phyloP scores from a whole-genome alignment of 2,329 filamentous ascomycete species.

The Stemphylium lycopersici region DNA sequence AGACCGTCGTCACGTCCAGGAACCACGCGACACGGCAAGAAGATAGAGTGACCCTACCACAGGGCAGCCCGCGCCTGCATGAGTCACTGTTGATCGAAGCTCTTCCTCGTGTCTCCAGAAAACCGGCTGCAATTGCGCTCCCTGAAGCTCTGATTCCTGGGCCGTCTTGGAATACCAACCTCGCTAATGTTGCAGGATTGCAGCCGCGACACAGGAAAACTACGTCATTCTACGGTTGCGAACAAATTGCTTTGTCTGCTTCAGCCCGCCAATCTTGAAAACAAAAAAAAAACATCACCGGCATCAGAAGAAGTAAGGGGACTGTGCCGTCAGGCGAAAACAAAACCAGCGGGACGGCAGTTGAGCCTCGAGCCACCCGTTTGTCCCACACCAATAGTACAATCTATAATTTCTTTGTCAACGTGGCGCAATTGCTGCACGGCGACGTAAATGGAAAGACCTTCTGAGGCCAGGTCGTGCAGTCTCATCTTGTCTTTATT shows the following conservation, averaged over 20 bases:
- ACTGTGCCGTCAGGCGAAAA: conserved; percentile 9
- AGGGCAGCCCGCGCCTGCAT: conserved; percentile 6
- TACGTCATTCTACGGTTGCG: conserved; percentile 8
- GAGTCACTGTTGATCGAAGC: conserved; percentile 11
- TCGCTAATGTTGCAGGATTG: not conserved
- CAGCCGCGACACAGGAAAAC: not conserved
- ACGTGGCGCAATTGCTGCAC: conserved; percentile 15
- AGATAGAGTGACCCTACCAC: conserved; percentile 4
- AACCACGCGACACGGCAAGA: conserved; percentile 26
- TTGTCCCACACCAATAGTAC: conserved; percentile 18
- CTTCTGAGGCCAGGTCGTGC: conserved; percentile 1
- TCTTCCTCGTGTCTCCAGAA: conserved; percentile 13
- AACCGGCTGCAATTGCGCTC: conserved; percentile 17
- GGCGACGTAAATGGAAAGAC: conserved; percentile 9
- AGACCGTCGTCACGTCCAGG: conserved; percentile 15
- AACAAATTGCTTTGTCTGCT: conserved; percentile 7
- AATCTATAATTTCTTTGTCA: conserved; percentile 15
- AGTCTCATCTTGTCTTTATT: conserved; percentile 8
- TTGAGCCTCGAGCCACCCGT: conserved; percentile 23
- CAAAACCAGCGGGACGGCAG: conserved; percentile 16
- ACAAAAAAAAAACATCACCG: conserved; percentile 13
- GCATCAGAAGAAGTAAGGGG: not conserved
- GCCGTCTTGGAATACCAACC: conserved; percentile 8
- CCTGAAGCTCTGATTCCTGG: conserved; percentile 5
- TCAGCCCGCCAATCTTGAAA: not conserved